phyloP scores from a whole-genome alignment of 768 basidiomycete species.

The Phlebiopsis gigantea region DNA sequence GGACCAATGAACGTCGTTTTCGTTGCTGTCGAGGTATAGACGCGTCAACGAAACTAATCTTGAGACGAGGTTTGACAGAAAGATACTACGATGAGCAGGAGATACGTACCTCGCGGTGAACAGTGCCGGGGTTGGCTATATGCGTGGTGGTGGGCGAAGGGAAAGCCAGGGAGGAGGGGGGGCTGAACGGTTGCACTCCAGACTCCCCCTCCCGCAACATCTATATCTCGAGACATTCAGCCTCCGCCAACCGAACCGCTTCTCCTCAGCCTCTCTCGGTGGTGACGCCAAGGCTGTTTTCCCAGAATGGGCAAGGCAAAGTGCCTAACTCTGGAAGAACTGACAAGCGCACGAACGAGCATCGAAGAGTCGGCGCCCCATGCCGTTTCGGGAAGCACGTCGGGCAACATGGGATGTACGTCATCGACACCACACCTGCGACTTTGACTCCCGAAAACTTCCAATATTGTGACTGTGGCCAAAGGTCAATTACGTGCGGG shows the following conservation, averaged over 20 bases:
- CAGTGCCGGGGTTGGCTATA: neutral
- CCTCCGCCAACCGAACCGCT: neutral
- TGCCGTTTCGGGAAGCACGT: neutral
- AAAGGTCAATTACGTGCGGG: too few relatives aligned
- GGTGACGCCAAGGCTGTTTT: neutral
- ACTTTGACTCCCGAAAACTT: too few relatives aligned
- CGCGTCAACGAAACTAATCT: neutral
- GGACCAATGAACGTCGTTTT: neutral
- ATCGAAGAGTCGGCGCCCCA: neutral
- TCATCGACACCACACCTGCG: neutral
- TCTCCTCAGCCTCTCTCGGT: neutral
- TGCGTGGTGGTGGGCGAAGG: neutral
- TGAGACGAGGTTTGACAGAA: neutral
- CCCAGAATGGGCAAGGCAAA: neutral
- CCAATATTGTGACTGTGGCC: too few relatives aligned
- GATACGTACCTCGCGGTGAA: neutral
- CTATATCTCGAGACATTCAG: neutral
- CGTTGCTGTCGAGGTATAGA: neutral
- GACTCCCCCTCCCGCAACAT: neutral
- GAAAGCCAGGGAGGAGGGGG: neutral
- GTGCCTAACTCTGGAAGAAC: neutral
- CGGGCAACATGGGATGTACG: too few relatives aligned
- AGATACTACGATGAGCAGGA: neutral
- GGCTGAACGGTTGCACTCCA: neutral
- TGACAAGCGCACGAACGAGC: neutral